A percentile compares a stretch with the other conserved stretches of the same genome.
These are phyloP conservation scores for Breviolum minutum DNA, from an alignment of 73 alveolate genomes.

Conservation along the genomic window DNA sequence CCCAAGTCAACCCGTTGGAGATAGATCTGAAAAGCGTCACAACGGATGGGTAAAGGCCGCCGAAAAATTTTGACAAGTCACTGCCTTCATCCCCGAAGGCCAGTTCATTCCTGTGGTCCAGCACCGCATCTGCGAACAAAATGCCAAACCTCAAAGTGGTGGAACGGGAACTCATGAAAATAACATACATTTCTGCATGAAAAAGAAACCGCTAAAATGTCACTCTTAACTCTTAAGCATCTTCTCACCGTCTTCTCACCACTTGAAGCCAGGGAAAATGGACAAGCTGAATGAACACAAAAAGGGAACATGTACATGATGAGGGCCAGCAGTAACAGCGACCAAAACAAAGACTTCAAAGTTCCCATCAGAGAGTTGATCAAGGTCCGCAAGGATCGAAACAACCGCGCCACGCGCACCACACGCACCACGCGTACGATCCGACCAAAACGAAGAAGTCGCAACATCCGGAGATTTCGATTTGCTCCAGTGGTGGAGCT, in stretches of 20 bases:
- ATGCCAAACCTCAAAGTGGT: conserved; percentile 27
- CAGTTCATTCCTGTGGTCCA: conserved; percentile 6
- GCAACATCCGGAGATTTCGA: conserved; percentile 16
- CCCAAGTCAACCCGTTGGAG: conserved; percentile 74
- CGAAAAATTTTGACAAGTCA: not conserved
- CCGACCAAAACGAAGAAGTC: conserved; percentile 46
- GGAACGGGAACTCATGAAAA: no score
- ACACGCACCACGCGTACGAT: conserved; percentile 52
- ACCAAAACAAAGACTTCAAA: conserved; percentile 36
- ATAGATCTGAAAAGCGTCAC: conserved; percentile 47
- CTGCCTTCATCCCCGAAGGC: not conserved
- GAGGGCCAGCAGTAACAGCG: conserved; percentile 25
- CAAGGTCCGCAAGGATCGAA: conserved; percentile 50
- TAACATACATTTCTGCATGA: no score
- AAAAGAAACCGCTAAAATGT: no score
- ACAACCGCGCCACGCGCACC: conserved; percentile 46
- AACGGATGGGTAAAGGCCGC: conserved; percentile 24
- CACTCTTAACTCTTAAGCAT: no score
- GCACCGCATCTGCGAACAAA: conserved; percentile 61
- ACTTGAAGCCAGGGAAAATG: not conserved
- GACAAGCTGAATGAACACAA: not conserved
- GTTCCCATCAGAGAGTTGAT: conserved; percentile 52
- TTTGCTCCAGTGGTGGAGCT: conserved; percentile 6
- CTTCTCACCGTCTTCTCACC: no score
- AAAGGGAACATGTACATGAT: conserved; percentile 23